Conservation (phyloP, 495 filamentous ascomycete genomes). For the Aspergillus bridgeri region DNA sequence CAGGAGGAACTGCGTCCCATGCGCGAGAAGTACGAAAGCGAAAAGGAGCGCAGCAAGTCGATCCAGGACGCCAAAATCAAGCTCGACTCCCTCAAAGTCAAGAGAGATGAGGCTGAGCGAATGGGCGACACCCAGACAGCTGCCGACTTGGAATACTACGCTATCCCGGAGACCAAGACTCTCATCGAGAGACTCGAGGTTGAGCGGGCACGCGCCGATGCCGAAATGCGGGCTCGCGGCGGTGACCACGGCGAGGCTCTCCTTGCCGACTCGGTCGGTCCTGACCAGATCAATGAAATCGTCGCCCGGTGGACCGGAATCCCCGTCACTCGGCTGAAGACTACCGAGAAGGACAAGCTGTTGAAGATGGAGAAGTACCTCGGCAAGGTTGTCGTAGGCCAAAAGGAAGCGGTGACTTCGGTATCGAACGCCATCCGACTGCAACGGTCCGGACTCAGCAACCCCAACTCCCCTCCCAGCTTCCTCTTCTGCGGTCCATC, state of each 20-base stretch:
- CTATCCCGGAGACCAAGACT: constrained; percentile 84
- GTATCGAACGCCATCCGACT: constrained; percentile 95
- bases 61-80: constrained; percentile 97
- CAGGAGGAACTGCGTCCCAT: constrained; percentile 87
- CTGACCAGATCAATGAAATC: constrained; percentile 99
- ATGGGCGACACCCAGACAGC: constrained; percentile 74
- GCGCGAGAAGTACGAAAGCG: constrained; percentile 90
- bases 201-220: constrained; percentile 75
- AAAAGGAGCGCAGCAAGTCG: constrained; percentile 80
- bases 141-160: constrained; percentile 94
- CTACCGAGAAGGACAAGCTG: constrained; percentile 95
- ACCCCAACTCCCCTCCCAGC: constrained; percentile 92
- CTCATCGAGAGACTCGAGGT: constrained; percentile 76
- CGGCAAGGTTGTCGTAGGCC: constrained; percentile 80
- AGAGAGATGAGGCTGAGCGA: constrained; percentile 88
- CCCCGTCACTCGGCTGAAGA: constrained; percentile 87
- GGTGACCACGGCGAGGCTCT: constrained; percentile 60
- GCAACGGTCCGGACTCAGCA: constrained; percentile 86
- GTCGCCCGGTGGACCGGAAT: constrained; percentile 96
- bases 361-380: constrained; percentile 90
- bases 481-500: constrained; percentile 99
- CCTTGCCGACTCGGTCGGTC: constrained; percentile 88
- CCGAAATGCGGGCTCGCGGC: constrained; percentile 58
- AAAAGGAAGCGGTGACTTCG: constrained; percentile 88
- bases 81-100: constrained; percentile 79